Evolutionary conservation across 1,284 basidiomycete genomes (phyloP), one percentile per base, ranked within the genome.

Genomic region (Ceratobasidium sp.): DNA sequence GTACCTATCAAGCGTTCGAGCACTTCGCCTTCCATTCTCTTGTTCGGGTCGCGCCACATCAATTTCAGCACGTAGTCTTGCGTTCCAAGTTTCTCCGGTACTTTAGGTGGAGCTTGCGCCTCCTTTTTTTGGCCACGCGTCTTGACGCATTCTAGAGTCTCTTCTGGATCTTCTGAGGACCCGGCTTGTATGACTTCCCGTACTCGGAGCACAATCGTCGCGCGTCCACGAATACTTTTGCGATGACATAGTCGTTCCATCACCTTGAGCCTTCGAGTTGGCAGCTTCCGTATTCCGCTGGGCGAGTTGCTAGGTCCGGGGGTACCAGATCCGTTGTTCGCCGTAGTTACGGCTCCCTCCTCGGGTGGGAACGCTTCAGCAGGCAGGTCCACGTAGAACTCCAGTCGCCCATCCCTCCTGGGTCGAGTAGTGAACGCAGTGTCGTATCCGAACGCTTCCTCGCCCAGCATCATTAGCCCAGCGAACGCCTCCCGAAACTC

Each of bases 311-410:
- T 48, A 48, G 46, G 9, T 1, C 46, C 46, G 17, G 46, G 46
- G 46, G 2, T 48, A 9, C 17, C 46, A 12, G 46, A 17, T 48
- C 7, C 46, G 17, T 10, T 7, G 17, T 48, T 17, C 46, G 46
- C 17, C 7, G 46, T 10, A 48, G 17, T 9, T 12, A 17, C 17
- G 12, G 46, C 42, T 7, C 46, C 46, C 10, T 48, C 46, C 46
- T 48, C 46, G 17, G 1, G 46, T 7, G 46, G 46, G 52, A 70
- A 57, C 33, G 50, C 67, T 10, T 26, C 46, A 33, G 38, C 54
- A 17, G 69, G 69, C 40, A 71, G 44, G 54, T 71, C 69, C n/a
- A 71, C 48, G 17, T 59, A 71, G 69, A 59, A 71, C 13, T 46
- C 44, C 56, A 71, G 17, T 23, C 69, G 69, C 4, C 69, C 40